phyloP scores from a whole-genome alignment of 441 rosid species.

The Omphalea diandra region DNA sequence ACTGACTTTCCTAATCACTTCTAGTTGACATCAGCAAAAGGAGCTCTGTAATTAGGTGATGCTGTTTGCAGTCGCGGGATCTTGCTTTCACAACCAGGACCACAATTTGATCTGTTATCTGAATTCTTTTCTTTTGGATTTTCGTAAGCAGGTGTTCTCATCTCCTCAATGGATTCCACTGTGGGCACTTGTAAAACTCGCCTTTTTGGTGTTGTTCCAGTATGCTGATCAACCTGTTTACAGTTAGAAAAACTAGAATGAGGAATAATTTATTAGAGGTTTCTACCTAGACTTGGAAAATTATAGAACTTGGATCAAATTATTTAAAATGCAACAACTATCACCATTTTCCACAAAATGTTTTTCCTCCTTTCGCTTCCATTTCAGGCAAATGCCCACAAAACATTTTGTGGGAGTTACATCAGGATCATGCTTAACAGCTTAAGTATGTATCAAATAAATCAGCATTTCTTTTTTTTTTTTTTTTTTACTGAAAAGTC shows the following conservation, averaged over 20 bases:
- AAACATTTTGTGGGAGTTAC: too few relatives aligned
- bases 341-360: too few relatives aligned
- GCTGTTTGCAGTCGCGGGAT: constrained; percentile 29
- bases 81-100: constrained; percentile 37
- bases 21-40: constrained; percentile 61
- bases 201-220: constrained; percentile 51
- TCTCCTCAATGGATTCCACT: constrained; percentile 59
- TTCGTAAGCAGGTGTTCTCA: constrained; percentile 41
- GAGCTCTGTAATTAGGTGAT: constrained; percentile 59
- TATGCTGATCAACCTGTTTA: constrained; percentile 56
- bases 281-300: not conserved
- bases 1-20: not conserved
- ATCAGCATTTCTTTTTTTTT: too few relatives aligned
- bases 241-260: not conserved
- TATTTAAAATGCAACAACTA: too few relatives aligned
- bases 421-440: too few relatives aligned
- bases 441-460: not conserved
- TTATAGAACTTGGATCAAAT: too few relatives aligned
- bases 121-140: constrained; percentile 26
- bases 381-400: too few relatives aligned
- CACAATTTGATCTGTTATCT: constrained; percentile 34
- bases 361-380: too few relatives aligned
- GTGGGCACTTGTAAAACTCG: constrained; percentile 57
- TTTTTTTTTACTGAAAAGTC: too few relatives aligned
- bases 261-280: not conserved